These are phyloP conservation scores for Nematocida ironsii DNA, from an alignment of 371 early-diverging fungal species.

Conservation along the genomic window DNA sequence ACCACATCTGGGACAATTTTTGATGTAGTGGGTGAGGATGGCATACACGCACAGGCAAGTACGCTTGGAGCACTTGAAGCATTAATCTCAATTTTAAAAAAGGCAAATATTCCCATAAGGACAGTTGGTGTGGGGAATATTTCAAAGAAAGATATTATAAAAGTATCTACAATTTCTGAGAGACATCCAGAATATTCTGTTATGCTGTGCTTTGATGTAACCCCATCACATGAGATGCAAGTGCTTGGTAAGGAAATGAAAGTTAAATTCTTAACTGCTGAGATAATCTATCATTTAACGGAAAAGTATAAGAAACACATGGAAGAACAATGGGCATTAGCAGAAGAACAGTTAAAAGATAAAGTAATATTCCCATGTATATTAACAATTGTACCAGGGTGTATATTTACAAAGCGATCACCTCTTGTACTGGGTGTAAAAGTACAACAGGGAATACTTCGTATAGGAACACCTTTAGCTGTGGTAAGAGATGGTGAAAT, in stretches of 20 bases:
- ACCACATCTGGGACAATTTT: conserved; percentile 41
- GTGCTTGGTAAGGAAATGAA: conserved; percentile 85
- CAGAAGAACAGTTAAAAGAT: conserved; percentile 80
- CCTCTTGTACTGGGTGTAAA: conserved; percentile 96
- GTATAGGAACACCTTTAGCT: conserved; percentile 87
- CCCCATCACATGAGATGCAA: conserved; percentile 88
- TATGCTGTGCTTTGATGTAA: conserved; percentile 96
- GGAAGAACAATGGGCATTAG: conserved; percentile 75
- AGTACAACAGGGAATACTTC: conserved; percentile 84
- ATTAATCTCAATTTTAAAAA: conserved; percentile 84
- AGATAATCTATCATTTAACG: conserved; percentile 98
- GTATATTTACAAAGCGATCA: conserved; percentile 87
- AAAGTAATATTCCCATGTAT: conserved; percentile 91
- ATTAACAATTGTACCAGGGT: conserved; percentile 84
- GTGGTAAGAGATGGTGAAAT: conserved; percentile 77
- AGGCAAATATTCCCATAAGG: conserved; percentile 87
- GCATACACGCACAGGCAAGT: conserved; percentile 97
- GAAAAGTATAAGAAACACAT: conserved; percentile 84
- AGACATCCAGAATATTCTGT: conserved; percentile 80
- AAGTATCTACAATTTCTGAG: conserved; percentile 85
- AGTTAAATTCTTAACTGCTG: conserved; percentile 87
- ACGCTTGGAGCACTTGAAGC: conserved; percentile 98
- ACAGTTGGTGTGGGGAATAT: conserved; percentile 96
- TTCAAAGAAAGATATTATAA: conserved; percentile 92
- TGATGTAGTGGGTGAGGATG: conserved; percentile 69